Conservation (phyloP, 2,329 filamentous ascomycete genomes). For the Colletotrichum lentis region DNA sequence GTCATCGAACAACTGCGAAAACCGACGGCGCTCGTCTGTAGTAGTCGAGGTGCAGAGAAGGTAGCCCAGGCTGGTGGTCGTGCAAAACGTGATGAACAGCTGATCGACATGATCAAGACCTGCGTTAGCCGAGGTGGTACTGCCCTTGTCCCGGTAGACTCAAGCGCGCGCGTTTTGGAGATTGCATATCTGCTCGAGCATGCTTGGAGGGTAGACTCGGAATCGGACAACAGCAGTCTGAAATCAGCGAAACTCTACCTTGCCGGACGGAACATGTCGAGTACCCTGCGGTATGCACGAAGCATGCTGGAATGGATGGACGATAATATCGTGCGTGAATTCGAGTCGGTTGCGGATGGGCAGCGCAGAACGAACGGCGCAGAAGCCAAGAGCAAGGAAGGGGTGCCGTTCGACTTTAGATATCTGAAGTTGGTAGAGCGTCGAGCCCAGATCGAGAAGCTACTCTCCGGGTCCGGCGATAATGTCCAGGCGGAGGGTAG, state of each 20-base stretch:
- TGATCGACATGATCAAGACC: constrained; percentile 82
- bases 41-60: constrained; percentile 80
- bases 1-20: constrained; percentile 94
- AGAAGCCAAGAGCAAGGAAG: constrained; percentile 60
- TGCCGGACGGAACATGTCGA: constrained; percentile 84
- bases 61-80: constrained; percentile 75
- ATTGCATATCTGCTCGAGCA: constrained; percentile 92
- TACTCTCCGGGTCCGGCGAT: constrained; percentile 60
- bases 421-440: constrained; percentile 85
- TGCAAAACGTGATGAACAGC: constrained; percentile 82
- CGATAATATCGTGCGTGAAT: constrained; percentile 90
- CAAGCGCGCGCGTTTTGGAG: constrained; percentile 92
- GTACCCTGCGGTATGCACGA: constrained; percentile 87
- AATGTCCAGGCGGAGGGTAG: constrained; percentile 60
- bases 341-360: constrained; percentile 74
- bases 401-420: constrained; percentile 88
- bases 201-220: constrained; percentile 78
- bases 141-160: constrained; percentile 92
- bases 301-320: constrained; percentile 99
- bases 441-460: constrained; percentile 78
- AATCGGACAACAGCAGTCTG: constrained; percentile 60
- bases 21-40: constrained; percentile 93
- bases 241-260: constrained; percentile 74
- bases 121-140: constrained; percentile 85
- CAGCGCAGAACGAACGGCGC: constrained; percentile 57